A percentile compares a stretch with the other conserved stretches of the same genome.
These are phyloP conservation scores for Termitomyces sp. DNA, from an alignment of 768 basidiomycete genomes.

Conservation along the genomic window DNA sequence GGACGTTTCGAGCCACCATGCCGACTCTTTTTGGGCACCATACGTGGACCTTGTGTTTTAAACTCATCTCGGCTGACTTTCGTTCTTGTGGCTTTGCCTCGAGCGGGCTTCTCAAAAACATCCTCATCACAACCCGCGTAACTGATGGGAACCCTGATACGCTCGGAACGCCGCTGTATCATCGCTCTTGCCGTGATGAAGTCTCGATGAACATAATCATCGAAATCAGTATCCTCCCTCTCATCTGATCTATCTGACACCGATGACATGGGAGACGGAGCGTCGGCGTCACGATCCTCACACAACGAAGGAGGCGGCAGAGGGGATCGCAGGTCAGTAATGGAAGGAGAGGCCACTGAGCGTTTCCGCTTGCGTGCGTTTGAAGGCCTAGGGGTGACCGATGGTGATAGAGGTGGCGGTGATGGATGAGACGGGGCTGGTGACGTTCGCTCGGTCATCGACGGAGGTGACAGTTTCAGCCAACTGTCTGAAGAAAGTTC, in stretches of 20 bases:
- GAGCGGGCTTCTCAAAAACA: background rate
- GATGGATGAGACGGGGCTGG: background rate
- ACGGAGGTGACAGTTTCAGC: slow-evolving; percentile 1
- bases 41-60: background rate
- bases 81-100: background rate
- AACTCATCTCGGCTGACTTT: background rate
- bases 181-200: background rate
- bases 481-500: background rate
- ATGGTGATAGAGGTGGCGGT: background rate
- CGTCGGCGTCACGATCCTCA: background rate
- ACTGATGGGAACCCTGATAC: background rate
- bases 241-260: background rate
- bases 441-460: background rate
- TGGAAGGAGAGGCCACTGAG: background rate
- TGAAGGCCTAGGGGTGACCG: background rate
- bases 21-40: background rate
- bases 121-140: slow-evolving; percentile 4
- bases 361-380: slow-evolving; percentile 1
- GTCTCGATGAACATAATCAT: background rate
- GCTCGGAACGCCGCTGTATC: slow-evolving; percentile 1
- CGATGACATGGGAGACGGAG: background rate
- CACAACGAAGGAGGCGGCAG: background rate
- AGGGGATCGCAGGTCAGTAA: background rate
- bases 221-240: background rate
- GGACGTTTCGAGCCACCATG: background rate